Base-by-base conservation (phyloP, 495 filamentous ascomycete species). In the Penicillium coffeae region DNA sequence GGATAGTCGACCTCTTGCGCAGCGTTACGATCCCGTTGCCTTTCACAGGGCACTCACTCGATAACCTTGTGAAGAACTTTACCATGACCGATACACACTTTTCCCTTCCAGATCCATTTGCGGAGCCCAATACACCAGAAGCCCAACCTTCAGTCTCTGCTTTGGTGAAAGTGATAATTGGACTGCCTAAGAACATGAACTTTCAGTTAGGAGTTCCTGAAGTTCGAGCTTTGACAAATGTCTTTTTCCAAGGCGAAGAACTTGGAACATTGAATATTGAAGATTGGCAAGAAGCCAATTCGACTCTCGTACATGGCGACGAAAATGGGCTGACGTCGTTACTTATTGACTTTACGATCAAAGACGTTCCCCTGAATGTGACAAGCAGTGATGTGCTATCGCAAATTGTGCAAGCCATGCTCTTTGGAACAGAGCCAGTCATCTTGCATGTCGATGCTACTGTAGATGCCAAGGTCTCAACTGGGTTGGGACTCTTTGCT, bases 281-380 rank as follows among this genome's bases (percentile, higher is more conserved):
- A 14, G 73, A 90, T 55, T 98, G 91, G 92, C 89, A 95, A 60
- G 68, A 78, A 20, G 86, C 93, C 18, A 87, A 86, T 55, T 93
- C 90, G n/a, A 87, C 81, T 2, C 78, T 78, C 49, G 70, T 85
- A 18, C 4, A 70, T 82, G 13, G 10, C 10, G 78, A 73, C 8
- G 60, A 70, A 2, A 72, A 78, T 51, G 71, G 77, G 21, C 73
- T 79, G 15, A 71, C 83, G 2, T 71, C 67, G 14, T 70, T 96
- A 10, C 63, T 81, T 43, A 87, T 97, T 20, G 69, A 86, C 49
- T 89, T 92, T 18, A 66, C 69, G 0, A 82, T 98, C 50, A 69
- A 85, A 25, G 74, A 93, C 47, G 89, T 85, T 0, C 91, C 92
- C 12, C 69, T 98, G 6, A 69, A 88, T 40, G 83, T 96, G 32